Conservation (phyloP, 768 basidiomycete species). For the Suillus cothurnatus region DNA sequence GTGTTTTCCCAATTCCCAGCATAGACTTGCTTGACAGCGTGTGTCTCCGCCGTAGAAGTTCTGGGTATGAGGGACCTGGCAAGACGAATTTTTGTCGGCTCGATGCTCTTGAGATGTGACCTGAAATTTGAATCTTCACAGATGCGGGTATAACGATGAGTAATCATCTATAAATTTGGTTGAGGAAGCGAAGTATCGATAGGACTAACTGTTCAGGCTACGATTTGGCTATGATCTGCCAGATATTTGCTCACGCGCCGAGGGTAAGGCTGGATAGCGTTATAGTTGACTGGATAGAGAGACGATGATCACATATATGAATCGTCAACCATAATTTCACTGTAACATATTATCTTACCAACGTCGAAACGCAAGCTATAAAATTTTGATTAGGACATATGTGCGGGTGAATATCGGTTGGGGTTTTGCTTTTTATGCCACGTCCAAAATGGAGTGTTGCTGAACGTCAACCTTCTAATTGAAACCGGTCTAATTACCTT, state of each 20-base stretch:
- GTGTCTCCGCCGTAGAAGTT: not conserved
- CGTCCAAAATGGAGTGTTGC: not conserved
- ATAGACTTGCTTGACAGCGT: conserved; percentile 3
- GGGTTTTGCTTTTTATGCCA: not conserved
- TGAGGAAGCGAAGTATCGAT: not conserved
- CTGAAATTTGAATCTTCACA: not conserved
- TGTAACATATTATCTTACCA: conserved; percentile 3
- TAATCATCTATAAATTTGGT: not conserved
- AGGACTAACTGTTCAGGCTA: conserved; percentile 5
- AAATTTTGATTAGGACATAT: not conserved
- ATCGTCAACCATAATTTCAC: not conserved
- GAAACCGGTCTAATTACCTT: not conserved
- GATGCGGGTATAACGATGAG: not conserved
- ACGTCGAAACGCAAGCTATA: not conserved
- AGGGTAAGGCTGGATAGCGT: not conserved
- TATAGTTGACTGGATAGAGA: not conserved
- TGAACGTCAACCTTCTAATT: not conserved
- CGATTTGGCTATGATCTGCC: not conserved
- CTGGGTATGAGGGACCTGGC: not conserved
- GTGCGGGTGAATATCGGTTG: not conserved
- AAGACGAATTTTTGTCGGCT: not conserved
- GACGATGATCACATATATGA: not conserved
- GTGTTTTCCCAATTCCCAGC: not conserved
- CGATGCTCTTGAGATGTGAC: not conserved
- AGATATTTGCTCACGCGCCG: not conserved